Evolutionary conservation across 192 early-diverging fungal genomes (phyloP).

Genomic region (Podila clonocystis): DNA sequence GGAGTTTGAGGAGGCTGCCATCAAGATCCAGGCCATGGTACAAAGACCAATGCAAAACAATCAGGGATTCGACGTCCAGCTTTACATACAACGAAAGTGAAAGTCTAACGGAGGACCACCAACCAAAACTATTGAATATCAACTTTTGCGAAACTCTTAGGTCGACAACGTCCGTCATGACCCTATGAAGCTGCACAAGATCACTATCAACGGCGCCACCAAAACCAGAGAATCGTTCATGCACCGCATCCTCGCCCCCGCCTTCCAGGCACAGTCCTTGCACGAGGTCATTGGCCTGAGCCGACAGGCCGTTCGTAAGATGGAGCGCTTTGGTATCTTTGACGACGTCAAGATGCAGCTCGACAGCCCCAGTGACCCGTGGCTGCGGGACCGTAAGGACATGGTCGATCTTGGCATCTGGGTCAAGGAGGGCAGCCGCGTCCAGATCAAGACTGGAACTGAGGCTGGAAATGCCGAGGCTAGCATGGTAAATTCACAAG

Average conservation of each 20-base stretch:
- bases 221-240: conserved; percentile 62
- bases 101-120: not conserved
- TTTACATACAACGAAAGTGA: not conserved
- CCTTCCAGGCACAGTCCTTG: conserved; percentile 61
- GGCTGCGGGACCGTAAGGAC: conserved; percentile 52
- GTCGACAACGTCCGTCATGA: conserved; percentile 45
- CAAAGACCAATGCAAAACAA: not conserved
- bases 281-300: conserved; percentile 69
- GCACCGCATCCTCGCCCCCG: conserved; percentile 44
- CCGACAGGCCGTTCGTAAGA: conserved; percentile 62
- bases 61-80: not conserved
- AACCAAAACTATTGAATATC: not conserved
- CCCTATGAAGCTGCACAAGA: conserved; percentile 49
- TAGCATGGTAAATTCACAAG: conserved; percentile 68
- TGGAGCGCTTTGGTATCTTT: conserved; percentile 77
- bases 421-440: conserved; percentile 76
- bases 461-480: conserved; percentile 92
- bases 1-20: conserved; percentile 45
- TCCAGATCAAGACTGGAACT: conserved; percentile 87
- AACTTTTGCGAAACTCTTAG: conserved; percentile 8
- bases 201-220: conserved; percentile 38
- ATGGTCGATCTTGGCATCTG: conserved; percentile 77
- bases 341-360: conserved; percentile 70
- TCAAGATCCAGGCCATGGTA: conserved; percentile 39
- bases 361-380: conserved; percentile 62